phyloP scores from a whole-genome alignment of 495 filamentous ascomycete species.

The Penicillium herquei region DNA sequence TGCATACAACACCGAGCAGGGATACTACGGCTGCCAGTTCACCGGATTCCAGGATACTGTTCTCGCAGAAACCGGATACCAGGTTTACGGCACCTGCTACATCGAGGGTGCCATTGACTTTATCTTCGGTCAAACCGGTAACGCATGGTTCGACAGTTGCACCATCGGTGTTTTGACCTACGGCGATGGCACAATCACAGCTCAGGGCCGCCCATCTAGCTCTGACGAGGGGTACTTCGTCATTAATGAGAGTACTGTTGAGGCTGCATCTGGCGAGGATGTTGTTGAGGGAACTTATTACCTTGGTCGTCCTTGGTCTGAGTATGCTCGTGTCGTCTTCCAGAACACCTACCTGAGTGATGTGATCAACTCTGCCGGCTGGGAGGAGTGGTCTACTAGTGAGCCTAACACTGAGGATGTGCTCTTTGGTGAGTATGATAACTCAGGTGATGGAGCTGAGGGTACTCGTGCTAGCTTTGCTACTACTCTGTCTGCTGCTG shows the following conservation, averaged over 20 bases:
- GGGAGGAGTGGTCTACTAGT: slow-evolving; percentile 55
- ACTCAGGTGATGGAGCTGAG: slow-evolving; percentile 54
- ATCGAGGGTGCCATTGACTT: slow-evolving; percentile 65
- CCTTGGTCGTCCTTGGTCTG: slow-evolving; percentile 65
- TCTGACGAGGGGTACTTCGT: slow-evolving; percentile 58
- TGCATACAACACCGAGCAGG: slow-evolving; percentile 49
- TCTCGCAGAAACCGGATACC: slow-evolving; percentile 55
- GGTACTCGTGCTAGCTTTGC: slow-evolving; percentile 60
- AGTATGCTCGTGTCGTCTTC: slow-evolving; percentile 61
- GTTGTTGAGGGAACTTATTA: slow-evolving; percentile 54
- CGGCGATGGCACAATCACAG: slow-evolving; percentile 53
- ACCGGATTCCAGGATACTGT: slow-evolving; percentile 63
- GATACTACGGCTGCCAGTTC: slow-evolving; percentile 58
- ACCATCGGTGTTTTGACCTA: slow-evolving; percentile 51
- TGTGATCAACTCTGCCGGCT: slow-evolving; percentile 61
- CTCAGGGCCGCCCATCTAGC: slow-evolving; percentile 54
- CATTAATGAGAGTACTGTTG: slow-evolving; percentile 56
- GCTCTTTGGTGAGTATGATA: slow-evolving; percentile 58
- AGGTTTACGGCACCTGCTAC: slow-evolving; percentile 54
- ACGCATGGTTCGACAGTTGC: slow-evolving; percentile 60
- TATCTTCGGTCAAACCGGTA: slow-evolving; percentile 62
- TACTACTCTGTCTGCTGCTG: slow-evolving; percentile 39
- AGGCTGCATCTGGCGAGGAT: slow-evolving; percentile 43
- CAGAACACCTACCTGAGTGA: slow-evolving; percentile 54
- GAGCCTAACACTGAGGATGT: slow-evolving; percentile 52